A percentile compares a stretch with the other conserved stretches of the same genome.
These are phyloP conservation scores for Penicillium egyptiacum DNA, from an alignment of 495 filamentous ascomycete species.

Conservation along the genomic window DNA sequence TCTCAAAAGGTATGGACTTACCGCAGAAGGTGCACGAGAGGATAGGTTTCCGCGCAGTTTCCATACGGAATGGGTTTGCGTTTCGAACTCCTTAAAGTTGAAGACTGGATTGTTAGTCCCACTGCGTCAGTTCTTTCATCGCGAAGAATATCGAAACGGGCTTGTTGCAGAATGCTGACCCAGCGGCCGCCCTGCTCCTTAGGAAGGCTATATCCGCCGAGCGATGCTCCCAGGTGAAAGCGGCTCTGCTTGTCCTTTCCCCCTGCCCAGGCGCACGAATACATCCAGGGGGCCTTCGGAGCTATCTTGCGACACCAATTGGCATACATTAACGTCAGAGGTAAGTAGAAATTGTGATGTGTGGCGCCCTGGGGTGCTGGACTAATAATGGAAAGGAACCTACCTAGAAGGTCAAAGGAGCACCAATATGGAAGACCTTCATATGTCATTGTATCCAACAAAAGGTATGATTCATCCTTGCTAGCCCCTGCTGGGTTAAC, in stretches of 20 bases:
- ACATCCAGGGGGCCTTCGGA: not conserved
- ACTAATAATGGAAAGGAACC: not conserved
- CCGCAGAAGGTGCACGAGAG: not conserved
- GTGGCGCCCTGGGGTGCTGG: not conserved
- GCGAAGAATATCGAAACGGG: not conserved
- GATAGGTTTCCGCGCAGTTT: not conserved
- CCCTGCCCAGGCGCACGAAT: not conserved
- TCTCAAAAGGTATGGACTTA: not conserved
- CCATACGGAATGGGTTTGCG: not conserved
- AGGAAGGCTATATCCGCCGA: not conserved
- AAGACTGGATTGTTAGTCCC: not conserved
- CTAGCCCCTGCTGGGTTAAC: not conserved
- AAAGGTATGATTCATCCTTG: not conserved
- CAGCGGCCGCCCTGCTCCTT: not conserved
- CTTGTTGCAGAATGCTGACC: not conserved
- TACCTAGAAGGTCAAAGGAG: not conserved
- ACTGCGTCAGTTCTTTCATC: not conserved
- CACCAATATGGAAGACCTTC: not conserved
- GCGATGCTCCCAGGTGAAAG: not conserved
- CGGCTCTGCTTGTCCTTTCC: not conserved
- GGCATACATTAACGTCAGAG: not conserved
- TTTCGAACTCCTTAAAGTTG: not conserved
- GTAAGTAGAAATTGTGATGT: not conserved
- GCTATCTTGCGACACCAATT: not conserved
- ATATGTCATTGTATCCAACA: not conserved